Evolutionary conservation across 2,329 filamentous ascomycete genomes (phyloP), one percentile per base, ranked within the genome.

Genomic region (Dactylellina sp.): DNA sequence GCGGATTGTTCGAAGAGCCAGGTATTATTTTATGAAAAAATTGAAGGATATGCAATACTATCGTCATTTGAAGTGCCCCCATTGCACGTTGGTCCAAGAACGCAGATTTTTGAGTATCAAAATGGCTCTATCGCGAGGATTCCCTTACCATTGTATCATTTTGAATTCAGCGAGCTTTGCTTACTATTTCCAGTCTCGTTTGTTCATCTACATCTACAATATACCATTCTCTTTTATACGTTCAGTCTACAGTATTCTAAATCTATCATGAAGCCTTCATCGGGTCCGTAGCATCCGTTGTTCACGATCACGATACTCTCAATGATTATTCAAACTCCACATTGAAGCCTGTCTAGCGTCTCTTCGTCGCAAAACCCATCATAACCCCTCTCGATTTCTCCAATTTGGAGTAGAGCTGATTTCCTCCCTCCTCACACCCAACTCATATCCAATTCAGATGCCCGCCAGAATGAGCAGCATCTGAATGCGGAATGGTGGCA

Each of bases 1-100:
- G 42, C 32, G 60, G 60, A 72, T 72, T 72, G 68, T 72, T 72
- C 68, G 24, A 46, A 22, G 40, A 60, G 44, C 39, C 35, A 49
- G 46, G 44, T 49, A 35, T n/a, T n/a, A n/a, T n/a, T n/a, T n/a
- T 25, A 9, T 40, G 39, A 22, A 35, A 20, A 7, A 52, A 53
- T 35, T 18, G 7, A 53, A 35, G 50, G 32, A 39, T 40, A 28
- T 52, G 24, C 16, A 24, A 47, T 55, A 7, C 24, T 70, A 46
- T 70, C 64, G 49, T 70, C 64, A 70, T 70, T 68, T 68, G 35
- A 35, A 46, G 22, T 42, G 11, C 20, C 16, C 42, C 16, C 28
- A 18, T 12, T 18, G 44, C 18, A 32, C 9, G 28, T 32, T 32
- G n/a, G n/a, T n/a, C n/a, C 28, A 32, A 32, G 9, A 32, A 32